Conservation (phyloP, 495 filamentous ascomycete genomes). For the Aspergillus incahuasiensis region DNA sequence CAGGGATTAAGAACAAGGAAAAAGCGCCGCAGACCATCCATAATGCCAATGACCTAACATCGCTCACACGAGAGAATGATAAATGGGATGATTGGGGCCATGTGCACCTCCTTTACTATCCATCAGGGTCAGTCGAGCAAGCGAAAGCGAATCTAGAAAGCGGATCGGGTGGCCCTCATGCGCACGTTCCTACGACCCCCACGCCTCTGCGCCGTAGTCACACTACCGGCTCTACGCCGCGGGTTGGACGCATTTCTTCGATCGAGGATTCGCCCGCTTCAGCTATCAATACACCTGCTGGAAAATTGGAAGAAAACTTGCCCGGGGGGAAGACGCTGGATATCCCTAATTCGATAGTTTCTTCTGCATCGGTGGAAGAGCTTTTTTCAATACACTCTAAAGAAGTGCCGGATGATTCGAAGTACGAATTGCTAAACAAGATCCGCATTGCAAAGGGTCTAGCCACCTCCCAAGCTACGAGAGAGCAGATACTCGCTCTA, state of each 20-base stretch:
- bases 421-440: slow-evolving; percentile 83
- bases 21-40: slow-evolving; percentile 49
- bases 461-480: slow-evolving; percentile 54
- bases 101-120: slow-evolving; percentile 64
- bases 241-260: slow-evolving; percentile 40
- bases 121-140: slow-evolving; percentile 30
- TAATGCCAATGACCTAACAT: slow-evolving; percentile 71
- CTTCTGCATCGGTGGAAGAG: slow-evolving; percentile 57
- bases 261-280: slow-evolving; percentile 50
- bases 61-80: slow-evolving; percentile 55
- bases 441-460: slow-evolving; percentile 78
- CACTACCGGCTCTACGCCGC: slow-evolving; percentile 49
- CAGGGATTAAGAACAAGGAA: slow-evolving; percentile 67
- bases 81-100: slow-evolving; percentile 66
- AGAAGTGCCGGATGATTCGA: slow-evolving; percentile 64
- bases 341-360: slow-evolving; percentile 60
- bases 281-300: slow-evolving; percentile 21
- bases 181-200: slow-evolving; percentile 42
- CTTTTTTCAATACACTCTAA: slow-evolving; percentile 59
- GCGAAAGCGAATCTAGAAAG: slow-evolving; percentile 25
- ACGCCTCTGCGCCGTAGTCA: slow-evolving; percentile 47
- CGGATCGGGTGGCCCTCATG: slow-evolving; percentile 22
- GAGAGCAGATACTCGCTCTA: slow-evolving; percentile 73
- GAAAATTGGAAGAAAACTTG: slow-evolving; percentile 33
- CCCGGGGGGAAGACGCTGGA: slow-evolving; percentile 62